Evolutionary conservation across 2,329 filamentous ascomycete species (phyloP).

Genomic region (Hysterium pulicare): DNA sequence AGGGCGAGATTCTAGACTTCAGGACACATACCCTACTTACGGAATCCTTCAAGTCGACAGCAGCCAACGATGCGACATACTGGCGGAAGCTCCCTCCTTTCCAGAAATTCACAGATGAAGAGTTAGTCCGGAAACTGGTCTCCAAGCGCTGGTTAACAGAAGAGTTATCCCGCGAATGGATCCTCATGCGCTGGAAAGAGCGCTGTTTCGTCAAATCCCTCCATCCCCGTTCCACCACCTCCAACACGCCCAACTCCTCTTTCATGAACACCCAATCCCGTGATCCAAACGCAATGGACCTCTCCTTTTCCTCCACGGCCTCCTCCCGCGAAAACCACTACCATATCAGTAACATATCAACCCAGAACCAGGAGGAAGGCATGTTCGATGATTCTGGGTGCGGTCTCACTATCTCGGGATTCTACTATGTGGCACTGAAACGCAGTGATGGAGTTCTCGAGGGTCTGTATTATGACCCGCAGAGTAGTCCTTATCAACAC

Average conservation of each 20-base stretch:
- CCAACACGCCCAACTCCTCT: slow-evolving; percentile 10
- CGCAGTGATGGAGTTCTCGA: slow-evolving; percentile 47
- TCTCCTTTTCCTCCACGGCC: slow-evolving; percentile 1
- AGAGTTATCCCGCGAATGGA: slow-evolving; percentile 45
- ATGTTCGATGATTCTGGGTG: slow-evolving; percentile 21
- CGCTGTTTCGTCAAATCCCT: slow-evolving; percentile 45
- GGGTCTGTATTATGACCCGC: slow-evolving; percentile 55
- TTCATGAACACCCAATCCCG: neutral
- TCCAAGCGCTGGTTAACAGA: slow-evolving; percentile 35
- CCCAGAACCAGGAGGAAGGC: slow-evolving; percentile 5
- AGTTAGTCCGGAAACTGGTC: slow-evolving; percentile 44
- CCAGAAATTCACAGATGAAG: slow-evolving; percentile 35
- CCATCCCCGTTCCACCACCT: slow-evolving; percentile 14
- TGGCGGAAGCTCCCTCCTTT: slow-evolving; percentile 50
- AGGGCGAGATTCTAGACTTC: slow-evolving; percentile 67
- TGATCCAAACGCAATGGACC: neutral
- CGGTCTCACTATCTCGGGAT: slow-evolving; percentile 53
- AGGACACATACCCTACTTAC: slow-evolving; percentile 51
- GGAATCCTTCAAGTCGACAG: slow-evolving; percentile 45
- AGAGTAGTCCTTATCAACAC: slow-evolving; percentile 52
- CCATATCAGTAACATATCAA: neutral
- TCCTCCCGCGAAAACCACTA: slow-evolving; percentile 5
- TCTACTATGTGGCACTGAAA: slow-evolving; percentile 52
- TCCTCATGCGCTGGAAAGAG: slow-evolving; percentile 58
- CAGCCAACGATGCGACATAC: slow-evolving; percentile 45